phyloP scores from a whole-genome alignment of 2,329 filamentous ascomycete species.

The Chalaropsis thielavioides region DNA sequence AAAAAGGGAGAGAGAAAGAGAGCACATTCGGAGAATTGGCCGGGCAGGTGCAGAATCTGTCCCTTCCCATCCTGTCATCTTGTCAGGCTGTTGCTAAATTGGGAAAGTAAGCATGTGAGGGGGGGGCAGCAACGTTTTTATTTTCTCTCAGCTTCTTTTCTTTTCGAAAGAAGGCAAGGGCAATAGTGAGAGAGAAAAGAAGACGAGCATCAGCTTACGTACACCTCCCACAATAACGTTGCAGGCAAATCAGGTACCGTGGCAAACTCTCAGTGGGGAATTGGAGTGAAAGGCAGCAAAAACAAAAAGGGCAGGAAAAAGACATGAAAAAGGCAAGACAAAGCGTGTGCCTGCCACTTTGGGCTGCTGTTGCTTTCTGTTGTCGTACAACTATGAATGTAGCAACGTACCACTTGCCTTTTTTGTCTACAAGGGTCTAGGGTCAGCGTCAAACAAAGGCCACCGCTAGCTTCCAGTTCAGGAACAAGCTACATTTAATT shows the following conservation, averaged over 20 bases:
- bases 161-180: background rate
- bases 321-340: too few relatives aligned
- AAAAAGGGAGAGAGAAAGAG: too few relatives aligned
- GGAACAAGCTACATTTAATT: too few relatives aligned
- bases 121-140: background rate
- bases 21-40: background rate
- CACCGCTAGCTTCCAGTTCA: background rate
- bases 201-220: background rate
- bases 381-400: background rate
- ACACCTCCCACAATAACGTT: background rate
- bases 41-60: background rate
- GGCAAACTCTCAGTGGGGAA: background rate
- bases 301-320: background rate
- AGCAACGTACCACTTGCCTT: background rate
- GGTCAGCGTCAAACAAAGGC: background rate
- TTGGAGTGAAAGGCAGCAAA: background rate
- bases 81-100: background rate
- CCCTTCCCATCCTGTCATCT: background rate
- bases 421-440: background rate
- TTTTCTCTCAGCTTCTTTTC: background rate
- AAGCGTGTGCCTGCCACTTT: too few relatives aligned
- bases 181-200: background rate
- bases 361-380: background rate
- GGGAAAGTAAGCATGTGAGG: background rate
- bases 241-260: conserved; percentile 1